Conservation (phyloP, 345 rosid genomes). For the Angophora floribunda region DNA sequence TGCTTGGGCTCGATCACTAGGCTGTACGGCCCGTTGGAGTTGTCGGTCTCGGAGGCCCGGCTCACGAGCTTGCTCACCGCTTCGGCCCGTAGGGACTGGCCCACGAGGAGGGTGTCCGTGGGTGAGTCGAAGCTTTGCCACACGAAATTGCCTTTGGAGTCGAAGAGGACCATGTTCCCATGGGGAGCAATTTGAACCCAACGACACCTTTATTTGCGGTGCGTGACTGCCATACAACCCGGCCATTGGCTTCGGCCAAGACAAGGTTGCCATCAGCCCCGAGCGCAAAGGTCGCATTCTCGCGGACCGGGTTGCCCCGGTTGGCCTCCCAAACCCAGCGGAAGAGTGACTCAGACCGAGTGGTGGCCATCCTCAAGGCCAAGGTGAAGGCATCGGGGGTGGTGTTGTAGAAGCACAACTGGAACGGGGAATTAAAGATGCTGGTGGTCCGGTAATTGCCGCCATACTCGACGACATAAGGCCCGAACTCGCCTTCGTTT, state of each 20-base stretch:
- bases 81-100: slow-evolving; percentile 19
- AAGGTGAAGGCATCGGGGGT: slow-evolving; percentile 42
- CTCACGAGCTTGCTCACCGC: slow-evolving; percentile 28
- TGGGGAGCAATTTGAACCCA: slow-evolving; percentile 21
- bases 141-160: slow-evolving; percentile 23
- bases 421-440: slow-evolving; percentile 14
- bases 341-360: slow-evolving; percentile 20
- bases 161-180: slow-evolving; percentile 48
- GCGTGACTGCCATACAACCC: slow-evolving; percentile 45
- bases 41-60: slow-evolving; percentile 12
- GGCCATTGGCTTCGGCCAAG: slow-evolving; percentile 40
- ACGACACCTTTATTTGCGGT: slow-evolving; percentile 47
- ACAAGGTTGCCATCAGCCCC: slow-evolving; percentile 37
- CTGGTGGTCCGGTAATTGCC: slow-evolving; percentile 2
- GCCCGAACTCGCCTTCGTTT: slow-evolving; percentile 11
- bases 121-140: slow-evolving; percentile 62
- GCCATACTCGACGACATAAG: neutral
- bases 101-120: slow-evolving; percentile 39
- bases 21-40: slow-evolving; percentile 40
- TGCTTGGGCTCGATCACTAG: slow-evolving; percentile 40
- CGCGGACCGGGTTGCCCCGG: slow-evolving; percentile 30
- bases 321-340: slow-evolving; percentile 66
- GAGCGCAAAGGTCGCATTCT: slow-evolving; percentile 31
- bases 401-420: slow-evolving; percentile 39
- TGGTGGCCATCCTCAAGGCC: slow-evolving; percentile 36